Evolutionary conservation across 495 filamentous ascomycete species (phyloP), one percentile per base, ranked within the genome.

Genomic region (Xylaria scruposa): DNA sequence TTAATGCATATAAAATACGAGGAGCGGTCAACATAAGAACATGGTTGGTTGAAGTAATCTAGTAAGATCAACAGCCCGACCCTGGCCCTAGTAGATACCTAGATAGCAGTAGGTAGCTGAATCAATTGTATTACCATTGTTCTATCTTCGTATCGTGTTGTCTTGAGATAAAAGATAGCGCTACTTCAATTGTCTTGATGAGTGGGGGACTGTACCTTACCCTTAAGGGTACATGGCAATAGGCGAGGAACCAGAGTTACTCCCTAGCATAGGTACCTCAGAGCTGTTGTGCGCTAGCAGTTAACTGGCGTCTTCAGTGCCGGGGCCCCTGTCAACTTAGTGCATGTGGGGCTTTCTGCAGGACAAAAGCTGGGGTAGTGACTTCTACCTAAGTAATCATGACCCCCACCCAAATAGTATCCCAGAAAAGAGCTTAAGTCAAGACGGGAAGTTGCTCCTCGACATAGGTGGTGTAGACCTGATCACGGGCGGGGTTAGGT

Each of bases 331-430:
- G 53, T 31, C 26, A 7, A 13, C 29, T 53, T 54, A 26, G 51
- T 54, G n/a, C 9, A 26, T 56, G 26, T 31, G 53, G 53, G 53
- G 53, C 26, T 56, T 5, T 0, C 53, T 8, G 31, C 9, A 21
- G 21, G 12, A 36, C 38, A 62, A 62, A 62, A 62, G 36, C 60
- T 62, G 60, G 60, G 60, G 60, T 62, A 62, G 26, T 42, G n/a
- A n/a, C n/a, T n/a, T 3, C 29, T 38, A 38, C 6, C 6, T 38
- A 38, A 8, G 36, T 24, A 12, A 54, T 12, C 24, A 54, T 29
- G 53, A 56, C 53, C 53, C 53, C 53, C 53, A 60, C 58, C 2
- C 24, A 60, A 38, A 12, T 38, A 21, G 29, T 59, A 40, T 26
- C 33, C 36, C 24, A 19, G 36, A 61, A 10, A 61, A 9, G 36